These are phyloP conservation scores for Alternaria consortialis DNA, from an alignment of 2,329 filamentous ascomycete species.

Conservation along the genomic window DNA sequence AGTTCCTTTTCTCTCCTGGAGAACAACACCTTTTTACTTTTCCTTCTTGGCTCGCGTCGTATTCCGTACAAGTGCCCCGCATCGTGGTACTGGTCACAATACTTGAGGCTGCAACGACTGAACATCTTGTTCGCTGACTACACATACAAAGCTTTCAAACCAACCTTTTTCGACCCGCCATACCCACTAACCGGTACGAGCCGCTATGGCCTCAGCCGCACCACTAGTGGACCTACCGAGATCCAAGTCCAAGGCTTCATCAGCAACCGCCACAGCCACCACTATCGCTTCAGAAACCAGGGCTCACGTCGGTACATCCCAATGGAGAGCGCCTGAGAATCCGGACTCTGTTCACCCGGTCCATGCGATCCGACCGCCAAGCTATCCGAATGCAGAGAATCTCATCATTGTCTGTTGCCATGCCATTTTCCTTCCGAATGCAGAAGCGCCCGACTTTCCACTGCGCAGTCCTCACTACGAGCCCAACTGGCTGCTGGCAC, in stretches of 20 bases:
- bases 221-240: conserved; percentile 40
- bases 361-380: conserved; percentile 38
- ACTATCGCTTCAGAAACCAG: conserved; percentile 16
- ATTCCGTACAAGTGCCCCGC: neutral
- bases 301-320: conserved; percentile 8
- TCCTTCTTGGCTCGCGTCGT: conserved; percentile 8
- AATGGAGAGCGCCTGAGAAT: conserved; percentile 18
- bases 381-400: conserved; percentile 51
- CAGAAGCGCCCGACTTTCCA: conserved; percentile 35
- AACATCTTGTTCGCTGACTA: neutral
- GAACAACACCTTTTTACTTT: neutral
- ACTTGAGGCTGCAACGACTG: conserved; percentile 1
- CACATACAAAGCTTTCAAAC: neutral
- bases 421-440: conserved; percentile 69
- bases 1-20: neutral
- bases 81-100: neutral
- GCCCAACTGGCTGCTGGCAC: conserved; percentile 71
- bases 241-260: conserved; percentile 34
- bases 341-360: conserved; percentile 39
- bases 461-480: conserved; percentile 47
- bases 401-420: conserved; percentile 87
- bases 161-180: conserved; percentile 17
- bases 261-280: conserved; percentile 15
- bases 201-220: conserved; percentile 45
- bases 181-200: conserved; percentile 13